Percentiles rank a stretch among this genome's conserved stretches.
phyloP scores from a whole-genome alignment of 768 basidiomycete species.

The Lactarius psammicola region DNA sequence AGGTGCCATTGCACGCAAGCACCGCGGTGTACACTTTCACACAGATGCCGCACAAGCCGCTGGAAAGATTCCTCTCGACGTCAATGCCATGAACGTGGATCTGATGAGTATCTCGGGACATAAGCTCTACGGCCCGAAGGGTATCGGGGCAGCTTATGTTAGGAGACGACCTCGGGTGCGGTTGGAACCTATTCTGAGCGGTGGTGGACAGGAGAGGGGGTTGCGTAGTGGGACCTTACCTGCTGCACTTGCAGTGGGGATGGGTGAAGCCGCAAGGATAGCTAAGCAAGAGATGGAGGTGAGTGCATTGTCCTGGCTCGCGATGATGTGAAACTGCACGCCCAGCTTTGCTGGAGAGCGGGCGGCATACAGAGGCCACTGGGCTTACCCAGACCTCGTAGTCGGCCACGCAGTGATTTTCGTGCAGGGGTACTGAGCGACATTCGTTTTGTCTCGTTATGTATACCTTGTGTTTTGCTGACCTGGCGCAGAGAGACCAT shows the following conservation, averaged over 20 bases:
- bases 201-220: conserved; percentile 97
- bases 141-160: conserved; percentile 92
- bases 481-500: conserved; percentile 66
- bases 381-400: conserved; percentile 42
- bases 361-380: conserved; percentile 41
- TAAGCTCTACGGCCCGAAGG: conserved; percentile 98
- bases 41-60: conserved; percentile 96
- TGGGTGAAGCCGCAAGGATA: conserved; percentile 93
- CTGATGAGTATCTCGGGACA: conserved; percentile 95
- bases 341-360: conserved; percentile 33
- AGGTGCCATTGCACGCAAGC: conserved; percentile 78
- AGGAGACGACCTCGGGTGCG: conserved; percentile 88
- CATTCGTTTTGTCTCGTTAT: not conserved
- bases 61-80: conserved; percentile 88
- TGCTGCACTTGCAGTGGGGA: conserved; percentile 81
- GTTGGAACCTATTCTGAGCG: conserved; percentile 90
- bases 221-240: conserved; percentile 93
- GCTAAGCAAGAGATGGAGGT: conserved; percentile 92
- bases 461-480: conserved; percentile 35
- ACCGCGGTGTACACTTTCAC: conserved; percentile 91
- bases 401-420: conserved; percentile 60
- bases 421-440: conserved; percentile 95
- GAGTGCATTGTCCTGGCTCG: conserved; percentile 42
- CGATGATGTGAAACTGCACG: conserved; percentile 38
- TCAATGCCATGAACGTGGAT: conserved; percentile 94